Conservation (phyloP, 2,329 filamentous ascomycete genomes). For the Bretziella fagacearum region DNA sequence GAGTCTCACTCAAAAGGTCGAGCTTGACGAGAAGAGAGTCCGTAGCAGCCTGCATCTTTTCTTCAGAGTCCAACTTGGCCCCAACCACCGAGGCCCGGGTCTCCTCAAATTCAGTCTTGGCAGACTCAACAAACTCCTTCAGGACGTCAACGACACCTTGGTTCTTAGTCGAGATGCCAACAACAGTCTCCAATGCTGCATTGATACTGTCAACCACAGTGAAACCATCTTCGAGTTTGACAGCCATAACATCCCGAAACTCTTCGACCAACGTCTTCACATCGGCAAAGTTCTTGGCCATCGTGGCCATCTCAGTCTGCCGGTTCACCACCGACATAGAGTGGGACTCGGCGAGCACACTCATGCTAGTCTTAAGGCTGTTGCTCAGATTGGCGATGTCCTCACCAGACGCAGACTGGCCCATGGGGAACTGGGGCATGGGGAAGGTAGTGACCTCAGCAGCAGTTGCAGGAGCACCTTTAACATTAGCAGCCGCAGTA, state of each 20-base stretch:
- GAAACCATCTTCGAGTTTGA: conserved; percentile 59
- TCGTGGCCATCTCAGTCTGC: conserved; percentile 63
- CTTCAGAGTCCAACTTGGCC: conserved; percentile 66
- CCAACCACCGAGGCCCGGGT: conserved; percentile 64
- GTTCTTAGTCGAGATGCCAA: conserved; percentile 35
- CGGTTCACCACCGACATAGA: conserved; percentile 69
- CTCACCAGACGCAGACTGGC: conserved; percentile 8
- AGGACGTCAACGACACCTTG: conserved; percentile 43
- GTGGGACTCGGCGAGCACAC: conserved; percentile 48
- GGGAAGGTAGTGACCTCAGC: conserved; percentile 2
- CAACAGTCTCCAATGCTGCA: conserved; percentile 8
- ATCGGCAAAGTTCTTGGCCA: conserved; percentile 62
- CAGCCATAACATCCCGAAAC: conserved; percentile 58
- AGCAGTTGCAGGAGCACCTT: background rate
- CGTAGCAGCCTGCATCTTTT: conserved; percentile 48
- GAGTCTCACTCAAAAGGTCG: conserved; percentile 41
- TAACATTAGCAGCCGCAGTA: background rate
- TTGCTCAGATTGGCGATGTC: conserved; percentile 13
- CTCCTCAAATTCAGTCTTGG: conserved; percentile 78
- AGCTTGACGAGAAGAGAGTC: conserved; percentile 35
- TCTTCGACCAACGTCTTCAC: conserved; percentile 64
- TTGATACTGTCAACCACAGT: conserved; percentile 53
- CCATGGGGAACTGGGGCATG: conserved; percentile 8
- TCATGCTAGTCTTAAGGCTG: conserved; percentile 14
- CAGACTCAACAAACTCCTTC: conserved; percentile 53